phyloP scores from a whole-genome alignment of 352 stramenopile species.

The Peronospora belbahrii region DNA sequence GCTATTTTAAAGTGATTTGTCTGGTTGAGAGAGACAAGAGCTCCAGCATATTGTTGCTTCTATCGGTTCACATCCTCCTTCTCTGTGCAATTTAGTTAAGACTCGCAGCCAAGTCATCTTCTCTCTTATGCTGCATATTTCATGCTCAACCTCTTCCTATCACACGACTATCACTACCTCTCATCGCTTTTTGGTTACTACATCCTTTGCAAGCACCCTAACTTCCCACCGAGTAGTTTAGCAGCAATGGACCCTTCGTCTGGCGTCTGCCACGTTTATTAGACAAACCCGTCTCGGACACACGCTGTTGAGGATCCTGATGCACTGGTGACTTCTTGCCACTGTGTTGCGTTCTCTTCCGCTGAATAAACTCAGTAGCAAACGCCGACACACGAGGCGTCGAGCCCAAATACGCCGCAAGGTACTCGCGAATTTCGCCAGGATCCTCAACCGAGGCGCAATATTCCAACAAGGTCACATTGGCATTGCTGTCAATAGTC shows the following conservation, averaged over 20 bases:
- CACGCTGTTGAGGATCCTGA: constrained; percentile 16
- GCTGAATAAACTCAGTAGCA: constrained; percentile 94
- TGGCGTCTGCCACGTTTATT: constrained; percentile 57
- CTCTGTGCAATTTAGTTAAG: no score
- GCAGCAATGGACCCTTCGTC: constrained; percentile 54
- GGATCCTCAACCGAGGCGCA: constrained; percentile 92
- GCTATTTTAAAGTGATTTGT: no score
- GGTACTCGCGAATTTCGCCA: constrained; percentile 92
- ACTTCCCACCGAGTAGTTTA: constrained; percentile 59
- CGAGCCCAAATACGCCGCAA: constrained; percentile 94
- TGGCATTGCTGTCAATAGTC: constrained; percentile 58
- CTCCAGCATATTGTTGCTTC: no score
- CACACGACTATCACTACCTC: constrained; percentile 14
- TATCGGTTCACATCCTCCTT: no score
- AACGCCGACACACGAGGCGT: constrained; percentile 95
- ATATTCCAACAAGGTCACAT: constrained; percentile 89
- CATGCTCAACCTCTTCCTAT: constrained; percentile 12
- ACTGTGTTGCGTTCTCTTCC: constrained; percentile 66
- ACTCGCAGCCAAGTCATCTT: no score
- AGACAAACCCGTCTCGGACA: constrained; percentile 26
- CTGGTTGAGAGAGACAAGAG: no score
- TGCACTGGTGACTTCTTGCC: constrained; percentile 34
- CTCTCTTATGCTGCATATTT: no score
- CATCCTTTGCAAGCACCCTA: constrained; percentile 10
- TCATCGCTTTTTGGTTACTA: constrained; percentile 15